These are phyloP conservation scores for Solanum lignicaule DNA, from an alignment of 257 asterid genomes.

Conservation along the genomic window DNA sequence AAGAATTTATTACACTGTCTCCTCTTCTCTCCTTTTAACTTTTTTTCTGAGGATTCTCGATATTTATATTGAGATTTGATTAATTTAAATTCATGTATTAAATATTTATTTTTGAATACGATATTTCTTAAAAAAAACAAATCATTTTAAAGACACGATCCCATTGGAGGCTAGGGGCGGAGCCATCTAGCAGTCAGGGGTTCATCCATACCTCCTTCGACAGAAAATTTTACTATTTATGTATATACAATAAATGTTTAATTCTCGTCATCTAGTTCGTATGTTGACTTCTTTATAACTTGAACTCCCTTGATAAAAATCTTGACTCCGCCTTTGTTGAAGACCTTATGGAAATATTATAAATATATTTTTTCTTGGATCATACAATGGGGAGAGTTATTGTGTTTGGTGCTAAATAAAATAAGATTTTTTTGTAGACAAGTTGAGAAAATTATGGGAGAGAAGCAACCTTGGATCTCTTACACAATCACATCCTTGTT, in stretches of 20 bases:
- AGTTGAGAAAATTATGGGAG: background rate
- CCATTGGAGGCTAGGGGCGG: background rate
- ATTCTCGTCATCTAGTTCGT: background rate
- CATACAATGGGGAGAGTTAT: background rate
- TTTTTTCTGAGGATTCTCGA: background rate
- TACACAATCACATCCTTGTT: background rate
- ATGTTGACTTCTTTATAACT: background rate
- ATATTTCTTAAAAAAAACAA: background rate
- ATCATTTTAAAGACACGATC: background rate
- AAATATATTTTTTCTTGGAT: background rate
- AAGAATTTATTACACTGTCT: background rate
- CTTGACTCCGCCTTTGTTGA: background rate
- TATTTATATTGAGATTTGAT: background rate
- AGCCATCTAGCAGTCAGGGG: background rate
- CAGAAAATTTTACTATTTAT: background rate
- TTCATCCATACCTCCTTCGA: background rate
- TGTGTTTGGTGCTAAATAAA: background rate
- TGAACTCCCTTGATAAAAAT: background rate
- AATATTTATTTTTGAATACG: background rate
- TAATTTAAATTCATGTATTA: background rate
- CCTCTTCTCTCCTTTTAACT: background rate
- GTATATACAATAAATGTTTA: background rate
- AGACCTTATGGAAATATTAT: background rate
- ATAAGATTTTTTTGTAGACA: background rate
- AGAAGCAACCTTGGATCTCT: background rate